Evolutionary conservation across 2,329 filamentous ascomycete species (phyloP).

Genomic region (Apiospora aurea): DNA sequence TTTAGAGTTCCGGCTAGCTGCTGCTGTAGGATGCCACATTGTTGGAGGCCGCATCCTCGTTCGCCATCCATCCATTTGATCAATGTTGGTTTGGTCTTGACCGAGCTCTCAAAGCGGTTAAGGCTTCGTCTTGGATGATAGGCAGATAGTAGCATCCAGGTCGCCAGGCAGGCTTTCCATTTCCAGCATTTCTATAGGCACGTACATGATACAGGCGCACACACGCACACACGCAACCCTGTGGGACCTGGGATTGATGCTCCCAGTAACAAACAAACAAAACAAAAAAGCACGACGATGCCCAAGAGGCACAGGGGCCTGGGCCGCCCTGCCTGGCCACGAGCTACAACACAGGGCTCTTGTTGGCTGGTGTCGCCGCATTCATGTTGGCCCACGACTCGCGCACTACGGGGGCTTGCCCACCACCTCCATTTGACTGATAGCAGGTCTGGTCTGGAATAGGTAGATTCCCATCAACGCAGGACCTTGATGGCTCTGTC

Average conservation of each 20-base stretch:
- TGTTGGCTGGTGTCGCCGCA: constrained; percentile 17
- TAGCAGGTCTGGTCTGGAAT: not conserved
- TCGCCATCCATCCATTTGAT: constrained; percentile 2
- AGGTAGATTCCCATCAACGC: not conserved
- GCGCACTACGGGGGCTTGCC: constrained; percentile 1
- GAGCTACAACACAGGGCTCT: not conserved
- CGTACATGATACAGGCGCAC: not conserved
- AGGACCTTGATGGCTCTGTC: not conserved
- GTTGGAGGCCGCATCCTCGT: not conserved
- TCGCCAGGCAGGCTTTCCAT: not conserved
- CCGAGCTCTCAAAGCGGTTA: constrained; percentile 23
- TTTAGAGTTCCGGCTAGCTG: constrained; percentile 21
- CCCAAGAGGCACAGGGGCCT: not conserved
- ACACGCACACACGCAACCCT: not conserved
- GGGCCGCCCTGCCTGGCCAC: not conserved
- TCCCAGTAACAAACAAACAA: not conserved
- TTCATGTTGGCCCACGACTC: constrained; percentile 6
- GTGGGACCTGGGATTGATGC: constrained; percentile 9
- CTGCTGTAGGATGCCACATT: constrained; percentile 16
- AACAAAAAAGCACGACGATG: not conserved
- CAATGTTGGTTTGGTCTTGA: constrained; percentile 19
- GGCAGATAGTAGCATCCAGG: not conserved
- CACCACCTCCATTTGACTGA: not conserved
- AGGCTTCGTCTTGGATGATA: not conserved
- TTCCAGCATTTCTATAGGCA: constrained; percentile 3